These are phyloP conservation scores for Chloris gayana DNA, from an alignment of 176 grass and related monocot genomes.

Conservation along the genomic window DNA sequence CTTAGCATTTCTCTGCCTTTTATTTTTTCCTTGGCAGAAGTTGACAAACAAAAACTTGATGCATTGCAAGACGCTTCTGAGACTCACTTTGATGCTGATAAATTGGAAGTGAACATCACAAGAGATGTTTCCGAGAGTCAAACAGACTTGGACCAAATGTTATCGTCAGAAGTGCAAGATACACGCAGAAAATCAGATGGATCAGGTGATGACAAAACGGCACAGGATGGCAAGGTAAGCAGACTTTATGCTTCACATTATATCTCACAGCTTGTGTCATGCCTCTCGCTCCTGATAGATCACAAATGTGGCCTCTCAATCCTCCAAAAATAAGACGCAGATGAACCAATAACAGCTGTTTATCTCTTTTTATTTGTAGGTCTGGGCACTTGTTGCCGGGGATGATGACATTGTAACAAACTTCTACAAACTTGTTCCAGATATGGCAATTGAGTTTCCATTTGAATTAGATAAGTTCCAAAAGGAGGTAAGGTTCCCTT, in stretches of 20 bases:
- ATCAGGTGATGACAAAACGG: conserved; percentile 33
- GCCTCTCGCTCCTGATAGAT: conserved; percentile 17
- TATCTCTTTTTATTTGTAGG: conserved; percentile 51
- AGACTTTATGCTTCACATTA: background rate
- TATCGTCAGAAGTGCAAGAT: conserved; percentile 46
- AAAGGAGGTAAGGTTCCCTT: conserved; percentile 70
- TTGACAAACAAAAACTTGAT: conserved; percentile 30
- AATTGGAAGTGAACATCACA: conserved; percentile 28
- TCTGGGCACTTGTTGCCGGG: conserved; percentile 72
- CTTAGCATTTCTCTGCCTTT: conserved; percentile 16
- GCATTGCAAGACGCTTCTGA: conserved; percentile 35
- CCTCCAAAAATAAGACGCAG: conserved; percentile 26
- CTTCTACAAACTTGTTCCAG: conserved; percentile 88
- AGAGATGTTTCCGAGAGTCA: conserved; percentile 52
- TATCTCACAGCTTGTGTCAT: background rate
- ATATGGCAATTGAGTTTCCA: conserved; percentile 95
- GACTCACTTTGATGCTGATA: conserved; percentile 33
- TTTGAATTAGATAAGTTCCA: conserved; percentile 97
- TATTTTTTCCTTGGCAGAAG: conserved; percentile 41
- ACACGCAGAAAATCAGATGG: conserved; percentile 40
- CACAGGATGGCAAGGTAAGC: conserved; percentile 53
- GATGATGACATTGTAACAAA: conserved; percentile 59
- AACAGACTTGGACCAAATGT: conserved; percentile 62
- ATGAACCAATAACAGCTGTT: conserved; percentile 17
- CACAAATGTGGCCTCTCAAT: conserved; percentile 26